Base-by-base conservation (phyloP, 2,329 filamentous ascomycete species). In the Cladophialophora immunda region DNA sequence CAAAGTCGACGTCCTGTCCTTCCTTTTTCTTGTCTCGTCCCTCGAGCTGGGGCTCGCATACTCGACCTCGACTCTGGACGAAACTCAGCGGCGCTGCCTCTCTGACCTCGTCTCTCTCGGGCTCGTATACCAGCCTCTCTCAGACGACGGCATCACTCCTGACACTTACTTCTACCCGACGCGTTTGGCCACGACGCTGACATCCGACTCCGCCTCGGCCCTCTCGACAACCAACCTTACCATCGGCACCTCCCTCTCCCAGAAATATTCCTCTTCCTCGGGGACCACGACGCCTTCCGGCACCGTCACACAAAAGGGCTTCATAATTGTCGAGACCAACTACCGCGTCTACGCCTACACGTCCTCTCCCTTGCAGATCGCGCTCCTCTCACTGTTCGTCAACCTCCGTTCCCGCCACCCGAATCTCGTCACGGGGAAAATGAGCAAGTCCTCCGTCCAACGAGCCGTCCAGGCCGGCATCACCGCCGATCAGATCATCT, bases 311-410 rank as follows among this genome's bases (percentile, higher is more conserved):
- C 58, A 53, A 29, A 77, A 79, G 5, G 94, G 94, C 69, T 95
- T 93, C 81, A 93, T 99, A 76, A 94, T 99, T 74, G 88, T 99
- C 72, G 95, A 99, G 82, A 99, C 95, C 8, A 99, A 99, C 81
- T 98, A 97, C 82, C 92, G 95, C 29, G 82, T 99, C 72, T 99
- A 99, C 81, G 95, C 95, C 34, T 99, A 99, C 82, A 98, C 96
- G 6, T 90, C 91, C 36, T 97, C 93, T 0, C 92, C 94, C 0
- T 87, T 99, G 0, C 94, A 97, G 78, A 99, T 98, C 71, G 93
- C 93, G 62, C 93, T 99, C 67, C 89, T 99, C 54, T 90, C 90
- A 45, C 90, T 99, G 70, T 99, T 99, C 81, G 88, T 90, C 58
- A 90, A 91, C 67, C 89, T 99, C 62, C 90, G 90, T 73, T 93